Evolutionary conservation across 2,329 filamentous ascomycete species (phyloP).

Genomic region (Beauveria scarabaeidicola): DNA sequence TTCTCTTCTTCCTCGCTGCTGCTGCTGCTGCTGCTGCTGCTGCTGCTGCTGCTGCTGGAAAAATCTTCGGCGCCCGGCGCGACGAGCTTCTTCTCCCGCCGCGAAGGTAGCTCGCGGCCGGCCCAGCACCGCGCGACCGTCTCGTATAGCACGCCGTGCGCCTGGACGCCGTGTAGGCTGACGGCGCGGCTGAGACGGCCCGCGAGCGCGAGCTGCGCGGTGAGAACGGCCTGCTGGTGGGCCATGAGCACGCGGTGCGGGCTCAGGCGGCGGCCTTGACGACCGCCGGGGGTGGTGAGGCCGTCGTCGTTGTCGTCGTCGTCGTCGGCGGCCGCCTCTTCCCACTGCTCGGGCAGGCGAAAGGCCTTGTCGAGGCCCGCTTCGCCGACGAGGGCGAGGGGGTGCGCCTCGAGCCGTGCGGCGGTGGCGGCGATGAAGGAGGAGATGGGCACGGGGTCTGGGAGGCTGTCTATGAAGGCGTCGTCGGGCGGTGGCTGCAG

Average conservation of each 20-base stretch:
- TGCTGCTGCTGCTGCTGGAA: constrained; percentile 28
- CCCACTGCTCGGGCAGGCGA: constrained; percentile 57
- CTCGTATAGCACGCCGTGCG: constrained; percentile 62
- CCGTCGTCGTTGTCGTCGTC: constrained; percentile 19
- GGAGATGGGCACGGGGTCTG: constrained; percentile 52
- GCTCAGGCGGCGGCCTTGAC: constrained; percentile 60
- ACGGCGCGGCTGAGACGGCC: constrained; percentile 57
- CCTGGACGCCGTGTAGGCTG: constrained; percentile 67
- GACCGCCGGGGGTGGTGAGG: constrained; percentile 62
- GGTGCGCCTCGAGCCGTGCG: constrained; percentile 45
- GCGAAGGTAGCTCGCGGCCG: constrained; percentile 57
- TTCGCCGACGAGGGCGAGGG: constrained; percentile 64
- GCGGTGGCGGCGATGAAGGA: constrained; percentile 49
- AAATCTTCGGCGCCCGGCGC: constrained; percentile 40
- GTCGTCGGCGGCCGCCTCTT: constrained; percentile 25
- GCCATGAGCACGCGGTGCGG: constrained; percentile 58
- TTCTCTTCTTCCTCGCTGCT: constrained; percentile 28
- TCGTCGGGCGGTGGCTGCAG: constrained; percentile 45
- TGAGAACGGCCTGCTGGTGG: constrained; percentile 60
- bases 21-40: constrained; percentile 28
- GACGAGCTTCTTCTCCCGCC: constrained; percentile 45
- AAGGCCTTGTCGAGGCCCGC: constrained; percentile 72
- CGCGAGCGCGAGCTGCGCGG: constrained; percentile 62
- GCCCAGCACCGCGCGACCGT: constrained; percentile 59
- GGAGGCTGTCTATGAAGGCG: constrained; percentile 41